Percentiles rank a stretch among this genome's conserved stretches.
These are phyloP conservation scores for Nitzschia putrida DNA, from an alignment of 108 stramenopile species.

Conservation along the genomic window DNA sequence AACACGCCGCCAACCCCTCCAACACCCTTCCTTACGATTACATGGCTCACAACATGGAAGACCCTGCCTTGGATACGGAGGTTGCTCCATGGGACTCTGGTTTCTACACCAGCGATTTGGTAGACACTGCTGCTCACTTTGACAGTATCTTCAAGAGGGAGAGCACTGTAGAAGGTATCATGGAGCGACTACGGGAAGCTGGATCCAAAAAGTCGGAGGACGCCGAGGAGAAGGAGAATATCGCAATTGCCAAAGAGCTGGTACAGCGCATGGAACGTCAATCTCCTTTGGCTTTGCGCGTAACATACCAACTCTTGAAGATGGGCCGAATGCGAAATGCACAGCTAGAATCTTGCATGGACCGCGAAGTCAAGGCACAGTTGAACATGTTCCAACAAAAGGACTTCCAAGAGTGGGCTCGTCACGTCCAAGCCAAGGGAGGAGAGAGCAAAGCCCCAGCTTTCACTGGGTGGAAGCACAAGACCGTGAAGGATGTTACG, in stretches of 20 bases:
- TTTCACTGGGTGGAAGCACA: conserved; percentile 67
- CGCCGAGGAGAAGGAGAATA: conserved; percentile 54
- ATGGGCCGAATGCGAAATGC: conserved; percentile 46
- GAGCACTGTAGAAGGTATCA: conserved; percentile 63
- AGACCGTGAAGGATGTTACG: conserved; percentile 63
- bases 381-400: conserved; percentile 46
- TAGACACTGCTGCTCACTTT: conserved; percentile 73
- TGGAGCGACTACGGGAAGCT: conserved; percentile 65
- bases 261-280: conserved; percentile 63
- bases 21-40: conserved; percentile 37
- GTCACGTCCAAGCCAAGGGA: conserved; percentile 42
- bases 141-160: conserved; percentile 57
- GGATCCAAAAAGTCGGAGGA: conserved; percentile 32
- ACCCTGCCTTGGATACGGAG: conserved; percentile 47
- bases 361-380: conserved; percentile 65
- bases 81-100: conserved; percentile 37
- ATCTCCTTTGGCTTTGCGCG: conserved; percentile 73
- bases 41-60: conserved; percentile 20
- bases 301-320: conserved; percentile 53
- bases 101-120: conserved; percentile 53
- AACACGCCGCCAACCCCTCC: conserved; percentile 51
- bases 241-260: conserved; percentile 61
- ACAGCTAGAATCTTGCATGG: conserved; percentile 70
- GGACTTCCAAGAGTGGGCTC: conserved; percentile 71
- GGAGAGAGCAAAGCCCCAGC: conserved; percentile 42